A percentile compares a stretch with the other conserved stretches of the same genome.
These are phyloP conservation scores for Tetrapisispora fleetii DNA, from an alignment of 805 yeast species.

Conservation along the genomic window DNA sequence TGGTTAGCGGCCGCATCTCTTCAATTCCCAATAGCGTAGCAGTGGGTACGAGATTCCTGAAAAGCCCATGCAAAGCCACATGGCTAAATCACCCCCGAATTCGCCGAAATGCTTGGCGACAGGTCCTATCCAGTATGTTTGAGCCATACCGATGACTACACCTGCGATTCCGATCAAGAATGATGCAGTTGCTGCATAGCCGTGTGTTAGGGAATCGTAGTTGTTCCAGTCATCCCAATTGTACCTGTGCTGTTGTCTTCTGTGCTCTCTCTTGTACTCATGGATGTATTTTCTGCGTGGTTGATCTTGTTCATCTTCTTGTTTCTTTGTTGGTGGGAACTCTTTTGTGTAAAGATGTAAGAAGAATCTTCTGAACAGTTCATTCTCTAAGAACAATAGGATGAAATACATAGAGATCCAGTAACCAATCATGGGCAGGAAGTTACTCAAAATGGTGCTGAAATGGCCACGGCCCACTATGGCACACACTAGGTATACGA, in stretches of 20 bases:
- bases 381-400: conserved; percentile 62
- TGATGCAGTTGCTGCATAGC: conserved; percentile 59
- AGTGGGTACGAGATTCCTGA: conserved; percentile 55
- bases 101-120: conserved; percentile 56
- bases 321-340: conserved; percentile 21
- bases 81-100: conserved; percentile 70
- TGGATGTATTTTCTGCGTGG: conserved; percentile 30
- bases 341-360: conserved; percentile 37
- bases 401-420: conserved; percentile 79
- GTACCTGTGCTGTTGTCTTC: conserved; percentile 36
- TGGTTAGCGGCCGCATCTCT: conserved; percentile 37
- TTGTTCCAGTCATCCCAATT: conserved; percentile 73
- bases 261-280: conserved; percentile 12
- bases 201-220: conserved; percentile 47
- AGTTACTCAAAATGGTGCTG: conserved; percentile 63
- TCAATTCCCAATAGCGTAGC: conserved; percentile 56
- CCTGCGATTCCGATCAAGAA: conserved; percentile 69
- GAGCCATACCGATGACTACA: conserved; percentile 82
- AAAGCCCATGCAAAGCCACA: conserved; percentile 69
- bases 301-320: conserved; percentile 38
- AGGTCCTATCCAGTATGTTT: conserved; percentile 74
- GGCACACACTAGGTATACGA: conserved; percentile 57
- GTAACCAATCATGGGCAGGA: conserved; percentile 84
- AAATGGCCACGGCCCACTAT: conserved; percentile 68
- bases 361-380: conserved; percentile 48